A percentile compares a stretch with the other conserved stretches of the same genome.
These are phyloP conservation scores for Boletus pseudopeckii DNA, from an alignment of 768 basidiomycete genomes.

Conservation along the genomic window DNA sequence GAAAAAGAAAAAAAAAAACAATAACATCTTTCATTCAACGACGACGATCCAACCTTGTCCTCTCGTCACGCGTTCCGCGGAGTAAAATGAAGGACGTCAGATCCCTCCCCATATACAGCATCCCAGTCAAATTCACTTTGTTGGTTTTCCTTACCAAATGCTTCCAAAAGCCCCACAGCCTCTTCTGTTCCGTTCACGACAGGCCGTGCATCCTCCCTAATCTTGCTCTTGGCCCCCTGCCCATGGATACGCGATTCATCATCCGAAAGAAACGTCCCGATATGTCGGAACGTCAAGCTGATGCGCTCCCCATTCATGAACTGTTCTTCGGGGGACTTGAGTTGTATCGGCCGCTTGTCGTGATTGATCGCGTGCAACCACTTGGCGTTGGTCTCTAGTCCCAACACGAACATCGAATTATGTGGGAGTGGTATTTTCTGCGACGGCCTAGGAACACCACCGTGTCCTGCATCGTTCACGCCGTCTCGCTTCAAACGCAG, in stretches of 20 bases:
- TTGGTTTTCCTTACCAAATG: constrained; percentile 76
- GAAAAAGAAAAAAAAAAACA: constrained; percentile 18
- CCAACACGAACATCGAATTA: constrained; percentile 82
- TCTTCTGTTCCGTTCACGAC: constrained; percentile 53
- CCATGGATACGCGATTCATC: constrained; percentile 60
- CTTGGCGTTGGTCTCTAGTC: constrained; percentile 63
- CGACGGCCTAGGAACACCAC: constrained; percentile 34
- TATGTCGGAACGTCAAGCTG: constrained; percentile 75
- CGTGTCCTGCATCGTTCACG: constrained; percentile 12
- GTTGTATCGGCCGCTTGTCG: constrained; percentile 59
- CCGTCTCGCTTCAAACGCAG: constrained; percentile 63
- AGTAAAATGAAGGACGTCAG: constrained; percentile 62
- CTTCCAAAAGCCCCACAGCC: constrained; percentile 47
- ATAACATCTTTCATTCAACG: constrained; percentile 23
- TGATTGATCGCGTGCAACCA: constrained; percentile 78
- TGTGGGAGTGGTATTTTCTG: constrained; percentile 75
- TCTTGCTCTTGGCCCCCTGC: constrained; percentile 69
- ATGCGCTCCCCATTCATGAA: constrained; percentile 62
- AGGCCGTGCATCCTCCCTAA: constrained; percentile 45
- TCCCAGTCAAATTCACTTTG: constrained; percentile 71
- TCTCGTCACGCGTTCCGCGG: constrained; percentile 16
- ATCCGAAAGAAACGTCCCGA: constrained; percentile 67
- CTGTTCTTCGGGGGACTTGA: constrained; percentile 56
- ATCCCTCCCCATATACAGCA: constrained; percentile 59
- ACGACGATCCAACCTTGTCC: constrained; percentile 16